Evolutionary conservation across 2,329 filamentous ascomycete species (phyloP).

Genomic region (Calonectria hongkongensis): DNA sequence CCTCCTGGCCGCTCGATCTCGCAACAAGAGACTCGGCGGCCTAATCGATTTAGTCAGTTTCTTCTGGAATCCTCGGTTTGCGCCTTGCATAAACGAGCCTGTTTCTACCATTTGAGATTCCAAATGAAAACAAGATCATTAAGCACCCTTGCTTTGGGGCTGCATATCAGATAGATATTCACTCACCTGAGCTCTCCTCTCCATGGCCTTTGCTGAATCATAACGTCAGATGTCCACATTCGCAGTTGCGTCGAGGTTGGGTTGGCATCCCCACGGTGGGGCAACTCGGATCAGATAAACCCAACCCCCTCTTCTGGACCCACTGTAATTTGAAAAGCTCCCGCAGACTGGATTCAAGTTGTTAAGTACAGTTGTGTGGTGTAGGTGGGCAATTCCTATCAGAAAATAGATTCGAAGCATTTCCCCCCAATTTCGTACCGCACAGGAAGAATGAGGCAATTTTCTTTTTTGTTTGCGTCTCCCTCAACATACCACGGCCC

Average conservation of each 20-base stretch:
- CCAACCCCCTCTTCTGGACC: slow-evolving; percentile 26
- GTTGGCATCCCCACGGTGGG: slow-evolving; percentile 34
- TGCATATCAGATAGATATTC: neutral
- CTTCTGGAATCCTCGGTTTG: neutral
- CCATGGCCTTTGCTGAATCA: slow-evolving; percentile 58
- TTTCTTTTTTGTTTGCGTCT: neutral
- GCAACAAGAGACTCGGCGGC: slow-evolving; percentile 62
- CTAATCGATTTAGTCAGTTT: slow-evolving; percentile 49
- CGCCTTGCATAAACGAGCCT: neutral
- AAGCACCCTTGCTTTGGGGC: neutral
- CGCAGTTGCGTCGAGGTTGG: slow-evolving; percentile 38
- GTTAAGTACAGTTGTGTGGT: neutral
- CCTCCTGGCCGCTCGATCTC: slow-evolving; percentile 68
- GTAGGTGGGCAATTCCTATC: neutral
- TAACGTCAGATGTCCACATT: slow-evolving; percentile 45
- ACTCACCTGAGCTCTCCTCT: slow-evolving; percentile 62
- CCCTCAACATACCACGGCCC: neutral
- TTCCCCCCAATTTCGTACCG: neutral
- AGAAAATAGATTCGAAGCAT: neutral
- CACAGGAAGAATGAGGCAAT: neutral
- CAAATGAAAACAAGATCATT: neutral
- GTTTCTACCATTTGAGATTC: neutral
- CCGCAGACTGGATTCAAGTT: no score
- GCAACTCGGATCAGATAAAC: slow-evolving; percentile 37
- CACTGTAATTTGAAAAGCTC: slow-evolving; percentile 20